These are phyloP conservation scores for Glaciozyma martinii DNA, from an alignment of 768 basidiomycete genomes.

Conservation along the genomic window DNA sequence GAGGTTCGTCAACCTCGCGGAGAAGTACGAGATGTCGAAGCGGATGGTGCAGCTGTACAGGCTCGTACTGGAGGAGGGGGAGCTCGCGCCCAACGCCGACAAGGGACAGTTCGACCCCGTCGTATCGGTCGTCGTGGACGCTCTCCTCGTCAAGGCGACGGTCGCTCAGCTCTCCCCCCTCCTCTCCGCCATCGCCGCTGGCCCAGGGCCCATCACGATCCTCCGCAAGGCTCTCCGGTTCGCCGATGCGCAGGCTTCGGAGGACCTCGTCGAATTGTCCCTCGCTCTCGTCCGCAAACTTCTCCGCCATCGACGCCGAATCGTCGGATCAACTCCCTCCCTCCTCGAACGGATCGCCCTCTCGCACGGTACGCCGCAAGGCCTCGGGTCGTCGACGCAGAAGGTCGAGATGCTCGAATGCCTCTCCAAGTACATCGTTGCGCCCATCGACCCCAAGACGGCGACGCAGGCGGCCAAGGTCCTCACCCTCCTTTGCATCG, in stretches of 20 bases:
- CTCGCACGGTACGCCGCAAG: not conserved
- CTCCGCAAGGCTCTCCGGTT: conserved; percentile 58
- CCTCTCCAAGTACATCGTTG: conserved; percentile 12
- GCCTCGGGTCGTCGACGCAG: not conserved
- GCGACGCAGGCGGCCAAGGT: conserved; percentile 15
- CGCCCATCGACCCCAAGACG: not conserved
- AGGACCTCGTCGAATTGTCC: conserved; percentile 60
- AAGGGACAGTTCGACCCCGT: conserved; percentile 7
- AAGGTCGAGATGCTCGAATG: conserved; percentile 21
- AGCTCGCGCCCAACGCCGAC: not conserved
- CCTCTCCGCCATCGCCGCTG: conserved; percentile 58
- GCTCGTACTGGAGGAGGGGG: conserved; percentile 47
- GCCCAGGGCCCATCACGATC: conserved; percentile 51
- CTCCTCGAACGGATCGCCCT: conserved; percentile 56
- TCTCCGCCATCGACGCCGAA: conserved; percentile 55
- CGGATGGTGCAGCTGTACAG: conserved; percentile 59
- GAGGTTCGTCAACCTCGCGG: conserved; percentile 73
- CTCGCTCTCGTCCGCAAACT: conserved; percentile 56
- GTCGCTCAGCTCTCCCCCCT: conserved; percentile 65
- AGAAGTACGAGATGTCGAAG: conserved; percentile 72
- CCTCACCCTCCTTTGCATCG: conserved; percentile 11
- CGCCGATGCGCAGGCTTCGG: conserved; percentile 59
- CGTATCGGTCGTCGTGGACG: conserved; percentile 49
- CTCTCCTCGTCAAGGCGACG: conserved; percentile 59
- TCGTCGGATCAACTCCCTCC: conserved; percentile 41